Base-by-base conservation (phyloP, 2,329 filamentous ascomycete species). In the Penicillium sp. region DNA sequence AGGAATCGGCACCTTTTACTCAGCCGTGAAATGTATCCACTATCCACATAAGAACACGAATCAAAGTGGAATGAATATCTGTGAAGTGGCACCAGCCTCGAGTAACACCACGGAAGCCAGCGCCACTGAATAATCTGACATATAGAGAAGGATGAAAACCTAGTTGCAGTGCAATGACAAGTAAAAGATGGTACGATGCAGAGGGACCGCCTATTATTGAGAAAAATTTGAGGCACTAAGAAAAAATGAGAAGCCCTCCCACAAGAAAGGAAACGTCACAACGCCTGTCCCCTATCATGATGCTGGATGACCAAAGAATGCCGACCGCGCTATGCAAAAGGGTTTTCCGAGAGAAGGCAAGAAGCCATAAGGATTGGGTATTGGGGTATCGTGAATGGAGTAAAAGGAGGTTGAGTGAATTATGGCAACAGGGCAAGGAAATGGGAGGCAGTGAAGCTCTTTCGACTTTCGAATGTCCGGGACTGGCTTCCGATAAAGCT, bases 281-380 rank as follows among this genome's bases (percentile, higher is more conserved):
- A 65, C 63, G 59, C 62, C 62, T 49, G 50, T 55, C 45, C 51
- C 37, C 41, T 27, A 43, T 59, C 56, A 56, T 60, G 52, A 64
- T 61, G 57, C 53, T 56, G 53, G 51, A 62, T 54, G 51, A 57
- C 44, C 51, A 52, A 53, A 59, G 40, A 48, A 59, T 60, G 59
- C 62, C 57, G 57, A 60, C 60, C 62, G 53, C 62, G 63, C 61
- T 67, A 66, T 67, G 64, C 62, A 67, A 65, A 58, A 54, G 52
- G 52, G 52, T 54, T 47, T 47, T 53, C 45, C 51, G 46, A 53
- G 53, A 43, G 41, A 41, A 53, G 51, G 45, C 52, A 36, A 43
- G 41, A 42, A 51, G 53, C 49, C 55, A 48, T 63, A 58, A 60
- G 51, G 53, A 58, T 57, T 60, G 62, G 48, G 63, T 67, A 67